Evolutionary conservation across 1,284 basidiomycete genomes (phyloP).

Genomic region (Ceratobasidium sp.): DNA sequence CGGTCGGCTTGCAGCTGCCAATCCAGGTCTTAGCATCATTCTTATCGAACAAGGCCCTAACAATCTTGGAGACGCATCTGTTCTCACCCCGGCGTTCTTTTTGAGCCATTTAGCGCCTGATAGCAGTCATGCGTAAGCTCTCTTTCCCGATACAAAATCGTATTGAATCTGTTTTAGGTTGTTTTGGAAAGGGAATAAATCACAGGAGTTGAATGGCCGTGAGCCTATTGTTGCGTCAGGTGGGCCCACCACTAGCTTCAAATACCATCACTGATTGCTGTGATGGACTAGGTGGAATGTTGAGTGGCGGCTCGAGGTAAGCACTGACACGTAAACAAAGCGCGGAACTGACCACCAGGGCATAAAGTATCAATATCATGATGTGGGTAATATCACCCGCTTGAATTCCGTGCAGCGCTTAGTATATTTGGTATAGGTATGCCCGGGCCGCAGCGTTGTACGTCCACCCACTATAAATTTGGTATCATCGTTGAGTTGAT

Average conservation of each 20-base stretch:
- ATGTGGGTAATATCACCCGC: background rate
- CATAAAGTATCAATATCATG: slow-evolving; percentile 26
- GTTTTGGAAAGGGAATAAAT: slow-evolving; percentile 31
- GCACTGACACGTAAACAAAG: background rate
- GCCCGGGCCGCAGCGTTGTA: slow-evolving; percentile 21
- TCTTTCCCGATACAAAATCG: too few relatives aligned
- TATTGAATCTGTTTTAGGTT: background rate
- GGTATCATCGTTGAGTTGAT: background rate
- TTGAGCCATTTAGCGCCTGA: background rate
- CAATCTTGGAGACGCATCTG: slow-evolving; percentile 4
- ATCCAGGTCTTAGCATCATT: slow-evolving; percentile 19
- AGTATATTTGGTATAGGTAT: background rate
- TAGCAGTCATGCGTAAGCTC: slow-evolving; percentile 16
- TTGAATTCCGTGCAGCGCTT: background rate
- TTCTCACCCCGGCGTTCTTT: slow-evolving; percentile 2
- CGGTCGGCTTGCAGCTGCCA: slow-evolving; percentile 23
- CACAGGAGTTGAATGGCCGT: slow-evolving; percentile 5
- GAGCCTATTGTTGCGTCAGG: slow-evolving; percentile 1
- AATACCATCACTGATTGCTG: background rate
- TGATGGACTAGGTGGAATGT: background rate
- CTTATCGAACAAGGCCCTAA: slow-evolving; percentile 27
- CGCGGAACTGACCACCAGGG: background rate
- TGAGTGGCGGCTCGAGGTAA: slow-evolving; percentile 34
- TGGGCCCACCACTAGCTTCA: background rate
- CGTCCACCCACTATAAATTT: background rate